Evolutionary conservation across 495 filamentous ascomycete genomes (phyloP).

Genomic region (Penicillium crystallinum): DNA sequence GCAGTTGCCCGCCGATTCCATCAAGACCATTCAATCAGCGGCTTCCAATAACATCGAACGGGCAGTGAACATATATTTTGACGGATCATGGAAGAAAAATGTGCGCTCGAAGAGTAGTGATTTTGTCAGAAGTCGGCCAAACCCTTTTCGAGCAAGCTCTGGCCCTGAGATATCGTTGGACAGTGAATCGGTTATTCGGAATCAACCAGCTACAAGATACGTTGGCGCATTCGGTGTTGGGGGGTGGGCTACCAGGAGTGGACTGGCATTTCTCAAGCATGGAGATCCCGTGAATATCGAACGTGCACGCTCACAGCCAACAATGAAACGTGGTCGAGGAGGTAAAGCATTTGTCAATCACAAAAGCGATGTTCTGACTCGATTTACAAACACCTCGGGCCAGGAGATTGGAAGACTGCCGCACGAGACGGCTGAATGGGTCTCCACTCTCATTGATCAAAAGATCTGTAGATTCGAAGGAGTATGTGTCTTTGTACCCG

Average conservation of each 20-base stretch:
- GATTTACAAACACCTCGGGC: slow-evolving; percentile 77
- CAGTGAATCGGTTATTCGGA: slow-evolving; percentile 27
- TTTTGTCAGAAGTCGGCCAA: slow-evolving; percentile 11
- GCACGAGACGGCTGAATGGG: slow-evolving; percentile 87
- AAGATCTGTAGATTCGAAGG: slow-evolving; percentile 85
- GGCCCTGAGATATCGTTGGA: neutral
- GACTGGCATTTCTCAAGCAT: slow-evolving; percentile 63
- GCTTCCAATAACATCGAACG: slow-evolving; percentile 59
- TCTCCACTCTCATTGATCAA: slow-evolving; percentile 89
- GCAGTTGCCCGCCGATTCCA: slow-evolving; percentile 46
- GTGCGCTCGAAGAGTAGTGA: slow-evolving; percentile 4
- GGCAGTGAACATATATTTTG: slow-evolving; percentile 83
- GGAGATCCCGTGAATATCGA: slow-evolving; percentile 80
- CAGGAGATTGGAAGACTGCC: slow-evolving; percentile 86
- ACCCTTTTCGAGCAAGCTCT: slow-evolving; percentile 2
- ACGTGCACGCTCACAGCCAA: slow-evolving; percentile 66
- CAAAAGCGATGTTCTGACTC: slow-evolving; percentile 79
- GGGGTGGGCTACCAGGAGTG: slow-evolving; percentile 89
- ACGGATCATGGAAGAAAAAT: slow-evolving; percentile 79
- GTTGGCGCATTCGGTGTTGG: slow-evolving; percentile 88
- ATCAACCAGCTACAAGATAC: slow-evolving; percentile 61
- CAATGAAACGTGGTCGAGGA: slow-evolving; percentile 47
- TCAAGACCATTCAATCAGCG: slow-evolving; percentile 50
- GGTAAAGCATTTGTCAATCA: slow-evolving; percentile 49
- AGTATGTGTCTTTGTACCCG: slow-evolving; percentile 83